These are phyloP conservation scores for Phyllosticta citrichinensis DNA, from an alignment of 2,329 filamentous ascomycete genomes.

Conservation along the genomic window DNA sequence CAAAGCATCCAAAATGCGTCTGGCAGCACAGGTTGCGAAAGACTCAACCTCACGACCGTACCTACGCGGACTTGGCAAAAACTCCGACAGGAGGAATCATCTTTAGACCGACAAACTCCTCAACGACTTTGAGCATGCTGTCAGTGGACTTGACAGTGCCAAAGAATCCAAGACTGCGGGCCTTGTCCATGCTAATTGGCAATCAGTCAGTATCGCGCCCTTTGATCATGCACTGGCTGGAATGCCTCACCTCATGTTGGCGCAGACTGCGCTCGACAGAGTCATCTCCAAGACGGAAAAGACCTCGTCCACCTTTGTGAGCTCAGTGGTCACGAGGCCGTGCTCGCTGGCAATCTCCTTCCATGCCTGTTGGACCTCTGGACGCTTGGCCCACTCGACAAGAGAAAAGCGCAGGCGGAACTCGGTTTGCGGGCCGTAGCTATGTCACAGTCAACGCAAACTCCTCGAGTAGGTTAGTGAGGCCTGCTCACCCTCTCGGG, in stretches of 20 bases:
- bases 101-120: slow-evolving; percentile 32
- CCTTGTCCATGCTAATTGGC: slow-evolving; percentile 34
- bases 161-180: slow-evolving; percentile 36
- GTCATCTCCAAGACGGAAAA: slow-evolving; percentile 38
- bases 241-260: slow-evolving; percentile 15
- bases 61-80: background rate
- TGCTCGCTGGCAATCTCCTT: slow-evolving; percentile 34
- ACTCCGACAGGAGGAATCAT: slow-evolving; percentile 32
- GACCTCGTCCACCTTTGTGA: slow-evolving; percentile 36
- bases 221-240: background rate
- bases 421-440: slow-evolving; percentile 28
- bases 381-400: slow-evolving; percentile 36
- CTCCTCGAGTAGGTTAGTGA: background rate
- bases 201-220: background rate
- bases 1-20: no score
- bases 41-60: no score
- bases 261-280: slow-evolving; percentile 21
- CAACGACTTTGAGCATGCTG: slow-evolving; percentile 32
- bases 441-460: background rate
- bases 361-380: slow-evolving; percentile 38
- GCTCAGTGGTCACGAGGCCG: slow-evolving; percentile 30
- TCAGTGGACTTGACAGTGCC: slow-evolving; percentile 38
- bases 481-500: slow-evolving; percentile 17
- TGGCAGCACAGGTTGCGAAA: no score
- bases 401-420: slow-evolving; percentile 33